phyloP scores from a whole-genome alignment of 148 eudicot genomes.

The Persicaria maculosa region DNA sequence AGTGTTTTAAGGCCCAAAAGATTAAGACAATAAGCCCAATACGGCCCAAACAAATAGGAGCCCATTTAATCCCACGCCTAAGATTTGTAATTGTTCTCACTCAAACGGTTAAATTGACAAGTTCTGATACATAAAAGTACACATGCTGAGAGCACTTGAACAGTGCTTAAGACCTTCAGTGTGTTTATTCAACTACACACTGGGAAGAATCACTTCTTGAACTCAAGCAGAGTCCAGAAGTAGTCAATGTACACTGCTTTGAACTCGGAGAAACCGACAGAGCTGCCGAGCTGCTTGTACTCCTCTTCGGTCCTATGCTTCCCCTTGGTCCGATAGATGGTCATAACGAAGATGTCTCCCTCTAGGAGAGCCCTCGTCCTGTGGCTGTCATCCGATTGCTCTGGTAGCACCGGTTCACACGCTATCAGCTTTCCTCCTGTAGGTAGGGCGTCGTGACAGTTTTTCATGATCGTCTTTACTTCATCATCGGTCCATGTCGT shows the following conservation, averaged over 20 bases:
- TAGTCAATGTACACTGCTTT: slow-evolving; percentile 40
- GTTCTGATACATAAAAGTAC: too few relatives aligned
- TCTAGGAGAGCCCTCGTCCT: slow-evolving; percentile 47
- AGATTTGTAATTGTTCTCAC: too few relatives aligned
- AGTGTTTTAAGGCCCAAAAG: too few relatives aligned
- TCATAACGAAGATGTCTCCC: slow-evolving; percentile 61
- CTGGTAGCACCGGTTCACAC: slow-evolving; percentile 52
- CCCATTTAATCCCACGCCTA: too few relatives aligned
- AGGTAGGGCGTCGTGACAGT: slow-evolving; percentile 44
- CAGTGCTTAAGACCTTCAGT: not conserved
- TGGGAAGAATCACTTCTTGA: slow-evolving; percentile 25
- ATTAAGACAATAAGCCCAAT: too few relatives aligned
- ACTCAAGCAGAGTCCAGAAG: slow-evolving; percentile 46
- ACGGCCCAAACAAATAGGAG: too few relatives aligned
- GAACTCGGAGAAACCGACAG: slow-evolving; percentile 39
- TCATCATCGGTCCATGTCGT: slow-evolving; percentile 54
- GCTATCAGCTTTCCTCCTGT: slow-evolving; percentile 49
- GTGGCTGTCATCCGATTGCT: slow-evolving; percentile 37
- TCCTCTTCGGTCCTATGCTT: slow-evolving; percentile 48
- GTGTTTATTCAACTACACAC: not conserved
- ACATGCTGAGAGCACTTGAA: too few relatives aligned
- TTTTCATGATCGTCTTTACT: slow-evolving; percentile 29
- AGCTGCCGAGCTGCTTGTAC: slow-evolving; percentile 35
- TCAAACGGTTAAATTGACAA: too few relatives aligned
- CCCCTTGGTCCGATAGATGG: slow-evolving; percentile 48